These are phyloP conservation scores for Ascochyta clinopodiicola DNA, from an alignment of 2,329 filamentous ascomycete species.

Conservation along the genomic window DNA sequence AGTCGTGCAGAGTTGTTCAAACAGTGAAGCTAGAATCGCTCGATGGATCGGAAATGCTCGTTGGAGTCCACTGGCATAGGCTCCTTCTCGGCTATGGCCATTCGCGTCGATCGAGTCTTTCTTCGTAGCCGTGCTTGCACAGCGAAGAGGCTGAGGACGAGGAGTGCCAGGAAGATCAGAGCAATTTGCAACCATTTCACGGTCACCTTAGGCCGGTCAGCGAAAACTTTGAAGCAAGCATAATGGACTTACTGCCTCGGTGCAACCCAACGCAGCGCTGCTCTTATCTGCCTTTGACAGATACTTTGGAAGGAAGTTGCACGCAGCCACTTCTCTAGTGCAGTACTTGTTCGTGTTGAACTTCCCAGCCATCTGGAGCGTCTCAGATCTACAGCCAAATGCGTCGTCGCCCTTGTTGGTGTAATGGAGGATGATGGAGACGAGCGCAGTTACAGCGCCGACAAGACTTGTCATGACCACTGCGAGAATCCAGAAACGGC, in stretches of 20 bases:
- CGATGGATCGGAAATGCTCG: slow-evolving; percentile 4
- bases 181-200: slow-evolving; percentile 41
- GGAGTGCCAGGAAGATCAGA: slow-evolving; percentile 26
- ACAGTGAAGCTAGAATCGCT: not conserved
- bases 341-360: slow-evolving; percentile 38
- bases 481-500: slow-evolving; percentile 36
- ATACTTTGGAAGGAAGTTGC: slow-evolving; percentile 30
- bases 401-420: slow-evolving; percentile 32
- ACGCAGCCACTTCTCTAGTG: slow-evolving; percentile 37
- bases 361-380: slow-evolving; percentile 26
- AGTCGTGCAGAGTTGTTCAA: not conserved
- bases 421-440: slow-evolving; percentile 34
- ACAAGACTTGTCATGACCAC: slow-evolving; percentile 27
- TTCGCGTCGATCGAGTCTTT: slow-evolving; percentile 22
- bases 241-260: slow-evolving; percentile 33
- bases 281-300: slow-evolving; percentile 19
- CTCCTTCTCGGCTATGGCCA: slow-evolving; percentile 6
- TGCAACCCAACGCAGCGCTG: slow-evolving; percentile 30
- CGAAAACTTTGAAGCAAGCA: not conserved
- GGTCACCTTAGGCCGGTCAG: slow-evolving; percentile 21
- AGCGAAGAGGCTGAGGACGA: slow-evolving; percentile 31
- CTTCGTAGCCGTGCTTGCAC: slow-evolving; percentile 32
- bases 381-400: slow-evolving; percentile 34
- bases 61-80: slow-evolving; percentile 8
- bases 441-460: slow-evolving; percentile 27